Evolutionary conservation across 371 early-diverging fungal species (phyloP).

Genomic region (Mucor racemosus): DNA sequence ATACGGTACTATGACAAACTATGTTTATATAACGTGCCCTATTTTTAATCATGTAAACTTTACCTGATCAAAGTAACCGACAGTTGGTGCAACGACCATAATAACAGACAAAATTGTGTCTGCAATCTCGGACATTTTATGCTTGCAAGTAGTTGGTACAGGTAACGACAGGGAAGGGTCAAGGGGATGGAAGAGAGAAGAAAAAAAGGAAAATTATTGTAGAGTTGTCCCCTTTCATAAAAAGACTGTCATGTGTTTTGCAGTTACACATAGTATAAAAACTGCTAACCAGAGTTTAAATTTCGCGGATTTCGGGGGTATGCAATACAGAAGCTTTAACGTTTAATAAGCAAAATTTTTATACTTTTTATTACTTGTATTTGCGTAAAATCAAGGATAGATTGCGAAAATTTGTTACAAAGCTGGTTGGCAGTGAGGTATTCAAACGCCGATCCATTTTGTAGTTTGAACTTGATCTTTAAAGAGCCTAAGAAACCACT

Average conservation of each 20-base stretch:
- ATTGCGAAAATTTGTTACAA: too few relatives aligned
- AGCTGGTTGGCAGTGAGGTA: too few relatives aligned
- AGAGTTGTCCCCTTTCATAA: not conserved
- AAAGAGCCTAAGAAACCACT: too few relatives aligned
- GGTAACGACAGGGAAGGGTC: not conserved
- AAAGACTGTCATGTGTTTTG: not conserved
- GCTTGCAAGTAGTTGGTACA: not conserved
- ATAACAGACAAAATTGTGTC: constrained; percentile 27
- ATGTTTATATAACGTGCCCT: not conserved
- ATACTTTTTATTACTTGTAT: too few relatives aligned
- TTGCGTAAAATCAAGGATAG: too few relatives aligned
- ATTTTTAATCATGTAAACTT: not conserved
- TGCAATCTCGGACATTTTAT: constrained; percentile 25
- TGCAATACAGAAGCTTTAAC: too few relatives aligned
- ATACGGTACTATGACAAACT: constrained; percentile 26
- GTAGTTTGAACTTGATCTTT: too few relatives aligned
- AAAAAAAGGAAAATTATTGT: not conserved
- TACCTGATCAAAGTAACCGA: constrained; percentile 49
- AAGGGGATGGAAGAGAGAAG: not conserved
- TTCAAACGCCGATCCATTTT: too few relatives aligned
- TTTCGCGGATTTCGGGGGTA: too few relatives aligned
- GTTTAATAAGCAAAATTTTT: too few relatives aligned
- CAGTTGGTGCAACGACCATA: constrained; percentile 42
- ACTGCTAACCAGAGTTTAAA: too few relatives aligned
- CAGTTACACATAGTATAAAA: not conserved